Evolutionary conservation across 1,284 basidiomycete genomes (phyloP).

Genomic region (Cryptococcus amylolentus): DNA sequence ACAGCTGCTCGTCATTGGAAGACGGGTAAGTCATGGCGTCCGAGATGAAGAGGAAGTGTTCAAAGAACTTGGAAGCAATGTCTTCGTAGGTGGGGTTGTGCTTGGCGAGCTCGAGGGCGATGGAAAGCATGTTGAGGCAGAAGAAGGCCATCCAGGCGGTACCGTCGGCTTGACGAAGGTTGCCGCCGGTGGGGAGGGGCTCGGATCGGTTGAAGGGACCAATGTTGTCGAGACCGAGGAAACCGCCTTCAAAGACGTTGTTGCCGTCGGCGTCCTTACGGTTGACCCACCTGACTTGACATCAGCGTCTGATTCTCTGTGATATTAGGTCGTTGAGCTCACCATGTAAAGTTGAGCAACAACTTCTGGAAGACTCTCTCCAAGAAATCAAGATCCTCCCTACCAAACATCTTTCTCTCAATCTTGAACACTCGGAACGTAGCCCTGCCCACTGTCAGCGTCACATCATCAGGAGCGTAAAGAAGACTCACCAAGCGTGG

Average conservation of each 20-base stretch:
- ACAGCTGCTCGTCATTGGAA: constrained; percentile 69
- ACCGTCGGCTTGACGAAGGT: constrained; percentile 90
- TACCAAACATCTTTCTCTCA: constrained; percentile 88
- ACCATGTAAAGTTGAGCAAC: constrained; percentile 94
- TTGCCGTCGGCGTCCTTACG: constrained; percentile 91
- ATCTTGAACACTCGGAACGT: constrained; percentile 98
- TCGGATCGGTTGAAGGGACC: constrained; percentile 98
- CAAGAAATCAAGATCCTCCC: constrained; percentile 85
- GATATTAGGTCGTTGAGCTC: constrained; percentile 21
- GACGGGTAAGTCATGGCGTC: constrained; percentile 92
- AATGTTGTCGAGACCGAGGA: constrained; percentile 96
- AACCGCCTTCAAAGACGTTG: constrained; percentile 97
- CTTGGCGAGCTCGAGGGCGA: constrained; percentile 94
- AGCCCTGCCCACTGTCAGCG: constrained; percentile 47
- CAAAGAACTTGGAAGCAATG: constrained; percentile 86
- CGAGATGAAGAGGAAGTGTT: constrained; percentile 94
- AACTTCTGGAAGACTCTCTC: constrained; percentile 98
- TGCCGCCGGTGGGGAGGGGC: constrained; percentile 86
- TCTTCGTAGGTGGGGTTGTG: constrained; percentile 98
- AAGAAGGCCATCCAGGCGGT: constrained; percentile 99
- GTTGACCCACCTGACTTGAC: constrained; percentile 80
- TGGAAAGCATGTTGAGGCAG: constrained; percentile 93
- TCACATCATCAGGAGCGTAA: background rate
- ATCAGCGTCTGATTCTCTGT: background rate
- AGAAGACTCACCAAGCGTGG: constrained; percentile 70